phyloP scores from a whole-genome alignment of 441 rosid species.

The Syzygium malaccense region DNA sequence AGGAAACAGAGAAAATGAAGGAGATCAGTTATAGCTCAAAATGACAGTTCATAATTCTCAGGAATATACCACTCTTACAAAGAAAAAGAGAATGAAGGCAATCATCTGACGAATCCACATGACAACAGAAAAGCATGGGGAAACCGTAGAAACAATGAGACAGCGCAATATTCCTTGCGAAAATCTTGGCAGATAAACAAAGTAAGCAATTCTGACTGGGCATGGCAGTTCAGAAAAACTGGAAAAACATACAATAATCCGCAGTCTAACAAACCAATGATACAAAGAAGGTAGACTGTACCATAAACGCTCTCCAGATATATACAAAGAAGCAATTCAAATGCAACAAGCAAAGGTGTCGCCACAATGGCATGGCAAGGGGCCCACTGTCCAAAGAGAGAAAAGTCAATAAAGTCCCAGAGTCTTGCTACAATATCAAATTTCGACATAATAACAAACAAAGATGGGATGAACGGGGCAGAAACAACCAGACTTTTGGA shows the following conservation, averaged over 20 bases:
- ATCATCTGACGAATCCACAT: neutral
- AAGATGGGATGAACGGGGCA: neutral
- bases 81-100: neutral
- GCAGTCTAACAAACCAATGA: neutral
- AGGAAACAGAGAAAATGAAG: neutral
- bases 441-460: neutral
- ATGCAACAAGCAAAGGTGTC: slow-evolving; percentile 85
- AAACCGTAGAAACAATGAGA: neutral
- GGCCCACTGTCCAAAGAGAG: slow-evolving; percentile 80
- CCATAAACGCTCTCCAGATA: slow-evolving; percentile 85
- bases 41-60: neutral
- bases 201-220: neutral
- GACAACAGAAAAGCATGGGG: neutral
- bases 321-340: slow-evolving; percentile 92
- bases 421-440: slow-evolving; percentile 1
- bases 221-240: neutral
- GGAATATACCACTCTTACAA: neutral
- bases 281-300: slow-evolving; percentile 16
- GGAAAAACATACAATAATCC: neutral
- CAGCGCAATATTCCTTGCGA: neutral
- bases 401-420: slow-evolving; percentile 3
- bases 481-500: neutral
- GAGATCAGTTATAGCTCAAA: neutral
- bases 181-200: neutral
- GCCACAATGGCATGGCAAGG: slow-evolving; percentile 97